These are phyloP conservation scores for Mycocentrospora acerina DNA, from an alignment of 2,329 filamentous ascomycete genomes.

Conservation along the genomic window DNA sequence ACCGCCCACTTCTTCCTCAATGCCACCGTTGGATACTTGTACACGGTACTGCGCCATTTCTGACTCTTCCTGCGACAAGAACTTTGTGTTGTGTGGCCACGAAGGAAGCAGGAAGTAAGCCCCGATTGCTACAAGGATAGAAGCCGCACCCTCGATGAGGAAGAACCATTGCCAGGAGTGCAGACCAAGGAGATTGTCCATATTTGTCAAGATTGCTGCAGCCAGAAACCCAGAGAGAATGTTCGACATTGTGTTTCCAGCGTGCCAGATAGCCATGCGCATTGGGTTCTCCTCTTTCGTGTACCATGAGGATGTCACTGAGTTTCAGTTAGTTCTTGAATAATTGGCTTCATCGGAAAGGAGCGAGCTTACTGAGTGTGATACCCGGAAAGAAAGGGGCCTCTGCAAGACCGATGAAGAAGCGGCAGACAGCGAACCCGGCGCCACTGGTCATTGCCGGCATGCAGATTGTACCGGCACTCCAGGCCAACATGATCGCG, in stretches of 20 bases:
- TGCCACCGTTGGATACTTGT: constrained; percentile 30
- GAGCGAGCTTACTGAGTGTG: constrained; percentile 35
- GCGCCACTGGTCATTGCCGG: constrained; percentile 39
- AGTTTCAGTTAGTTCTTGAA: not conserved
- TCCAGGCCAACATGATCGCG: constrained; percentile 46
- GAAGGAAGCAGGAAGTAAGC: constrained; percentile 43
- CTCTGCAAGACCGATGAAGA: constrained; percentile 43
- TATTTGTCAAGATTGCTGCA: constrained; percentile 49
- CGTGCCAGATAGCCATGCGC: constrained; percentile 51
- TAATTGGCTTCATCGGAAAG: not conserved
- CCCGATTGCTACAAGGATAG: constrained; percentile 40
- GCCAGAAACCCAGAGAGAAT: constrained; percentile 50
- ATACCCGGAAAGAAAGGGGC: constrained; percentile 44
- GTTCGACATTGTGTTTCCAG: constrained; percentile 50
- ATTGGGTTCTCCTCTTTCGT: constrained; percentile 48
- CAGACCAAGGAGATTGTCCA: constrained; percentile 45
- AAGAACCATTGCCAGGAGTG: constrained; percentile 49
- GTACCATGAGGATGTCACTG: constrained; percentile 48
- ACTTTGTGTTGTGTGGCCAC: constrained; percentile 12
- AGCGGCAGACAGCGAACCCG: constrained; percentile 42
- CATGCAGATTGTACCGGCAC: constrained; percentile 50
- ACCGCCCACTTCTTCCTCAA: constrained; percentile 45
- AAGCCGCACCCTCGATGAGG: constrained; percentile 58
- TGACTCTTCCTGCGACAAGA: constrained; percentile 14
- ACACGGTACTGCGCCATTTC: constrained; percentile 33